Conservation (phyloP, 768 basidiomycete genomes). For the Pleurotus tuoliensis region DNA sequence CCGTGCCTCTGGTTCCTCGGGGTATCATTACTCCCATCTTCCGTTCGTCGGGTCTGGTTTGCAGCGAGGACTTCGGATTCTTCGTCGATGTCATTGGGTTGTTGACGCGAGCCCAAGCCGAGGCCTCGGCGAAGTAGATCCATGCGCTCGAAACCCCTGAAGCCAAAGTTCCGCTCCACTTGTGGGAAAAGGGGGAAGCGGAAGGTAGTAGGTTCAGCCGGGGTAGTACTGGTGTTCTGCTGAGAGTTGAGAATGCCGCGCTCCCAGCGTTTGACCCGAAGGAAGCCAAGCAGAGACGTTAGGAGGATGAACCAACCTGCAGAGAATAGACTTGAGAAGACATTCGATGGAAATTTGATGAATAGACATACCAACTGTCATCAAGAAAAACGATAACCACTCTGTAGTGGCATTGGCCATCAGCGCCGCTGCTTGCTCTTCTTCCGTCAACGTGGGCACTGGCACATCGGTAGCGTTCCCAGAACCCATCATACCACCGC, state of each 20-base stretch:
- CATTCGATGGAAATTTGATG: background rate
- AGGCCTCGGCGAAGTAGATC: constrained; percentile 44
- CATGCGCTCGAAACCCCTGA: constrained; percentile 34
- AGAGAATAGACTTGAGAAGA: background rate
- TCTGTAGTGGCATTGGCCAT: constrained; percentile 76
- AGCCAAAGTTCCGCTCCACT: constrained; percentile 36
- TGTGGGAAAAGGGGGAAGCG: constrained; percentile 26
- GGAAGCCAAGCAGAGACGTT: constrained; percentile 86
- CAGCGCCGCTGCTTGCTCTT: constrained; percentile 33
- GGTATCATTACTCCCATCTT: constrained; percentile 23
- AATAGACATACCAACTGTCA: constrained; percentile 66
- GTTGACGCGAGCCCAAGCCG: constrained; percentile 23
- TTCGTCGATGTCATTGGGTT: constrained; percentile 19
- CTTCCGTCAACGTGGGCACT: constrained; percentile 17
- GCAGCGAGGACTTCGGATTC: constrained; percentile 23
- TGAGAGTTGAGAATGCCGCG: constrained; percentile 65
- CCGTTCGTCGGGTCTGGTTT: constrained; percentile 19
- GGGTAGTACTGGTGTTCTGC: constrained; percentile 22
- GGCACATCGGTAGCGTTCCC: constrained; percentile 10
- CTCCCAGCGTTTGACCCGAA: constrained; percentile 90
- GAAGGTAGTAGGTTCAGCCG: constrained; percentile 13
- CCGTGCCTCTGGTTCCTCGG: constrained; percentile 3
- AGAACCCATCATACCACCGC: constrained; percentile 26
- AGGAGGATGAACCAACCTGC: constrained; percentile 56
- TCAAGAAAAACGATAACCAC: constrained; percentile 93